Conservation (phyloP, 371 early-diverging fungal species). For the Sporodiniella umbellata region DNA sequence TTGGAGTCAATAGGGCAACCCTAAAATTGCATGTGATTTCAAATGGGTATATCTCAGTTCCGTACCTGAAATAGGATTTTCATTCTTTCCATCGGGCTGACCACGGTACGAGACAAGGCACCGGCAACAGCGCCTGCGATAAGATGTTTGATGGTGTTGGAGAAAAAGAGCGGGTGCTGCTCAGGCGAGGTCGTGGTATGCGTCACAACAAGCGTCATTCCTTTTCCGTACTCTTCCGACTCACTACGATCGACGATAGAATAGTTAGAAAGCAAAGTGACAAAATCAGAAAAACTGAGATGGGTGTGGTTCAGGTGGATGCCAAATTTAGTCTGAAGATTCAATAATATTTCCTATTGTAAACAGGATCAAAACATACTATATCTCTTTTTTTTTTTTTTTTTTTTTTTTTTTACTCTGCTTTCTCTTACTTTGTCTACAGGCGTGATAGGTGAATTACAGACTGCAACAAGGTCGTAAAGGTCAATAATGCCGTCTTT, state of each 20-base stretch:
- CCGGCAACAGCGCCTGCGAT: conserved; percentile 91
- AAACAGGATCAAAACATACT: background rate
- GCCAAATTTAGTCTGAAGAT: background rate
- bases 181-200: conserved; percentile 15
- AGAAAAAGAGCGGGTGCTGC: conserved; percentile 8
- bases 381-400: background rate
- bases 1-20: background rate
- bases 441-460: conserved; percentile 30
- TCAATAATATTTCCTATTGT: background rate
- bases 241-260: conserved; percentile 27
- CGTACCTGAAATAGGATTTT: conserved; percentile 88
- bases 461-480: conserved; percentile 47
- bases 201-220: conserved; percentile 23
- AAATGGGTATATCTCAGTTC: conserved; percentile 2
- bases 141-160: conserved; percentile 75
- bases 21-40: conserved; percentile 25
- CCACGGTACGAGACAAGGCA: conserved; percentile 87
- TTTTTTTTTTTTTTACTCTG: too few relatives aligned
- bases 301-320: conserved; percentile 1
- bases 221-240: conserved; percentile 37
- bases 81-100: conserved; percentile 91
- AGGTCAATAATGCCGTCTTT: conserved; percentile 58
- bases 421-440: conserved; percentile 34
- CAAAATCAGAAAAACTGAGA: conserved; percentile 33
- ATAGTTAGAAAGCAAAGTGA: conserved; percentile 25